Base-by-base conservation (phyloP, 108 stramenopile species). In the Nannochloropsis oceanica region DNA sequence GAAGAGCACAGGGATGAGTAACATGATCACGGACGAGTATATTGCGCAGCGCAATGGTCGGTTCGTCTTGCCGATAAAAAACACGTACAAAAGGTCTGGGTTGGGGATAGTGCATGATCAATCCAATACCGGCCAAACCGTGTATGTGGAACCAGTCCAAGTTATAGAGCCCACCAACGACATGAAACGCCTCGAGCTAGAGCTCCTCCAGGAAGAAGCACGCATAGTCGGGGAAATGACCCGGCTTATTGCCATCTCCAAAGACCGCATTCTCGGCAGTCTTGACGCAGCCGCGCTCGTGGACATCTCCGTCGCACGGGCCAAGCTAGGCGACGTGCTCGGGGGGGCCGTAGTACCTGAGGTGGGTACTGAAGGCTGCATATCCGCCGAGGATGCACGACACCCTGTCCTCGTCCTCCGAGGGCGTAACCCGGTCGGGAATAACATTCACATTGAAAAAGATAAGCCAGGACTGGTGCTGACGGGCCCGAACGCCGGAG, bases 21-120 rank as follows among this genome's bases (percentile, higher is more conserved):
- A 34, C 13, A 42, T 43, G 82, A 18, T 82, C 42, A 43, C 42
- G 26, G 85, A 83, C 43, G 83, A 84, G 24, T 80, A 85, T 42
- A 84, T 89, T 79, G 79, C 82, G 24, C 82, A 89, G 84, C 43
- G 85, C 43, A 79, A 82, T 13, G 88, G 88, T 0, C 88, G 88
- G n/a, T 89, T 83, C 46, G 88, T 89, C 25, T 13, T 89, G 82
- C 82, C 88, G 25, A 84, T 89, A 2, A 80, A 50, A 22, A 84
- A 84, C 25, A 85, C 88, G 12, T 85, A 89, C 83, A 89, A 89
- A 84, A 81, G 88, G 25, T 26, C 82, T 5, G 86, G 59, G n/a
- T n/a, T 93, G 73, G 96, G 95, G 8, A 95, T 97, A 79, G 94
- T 96, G 13, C 96, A 96, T 87, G 95, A 95, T 85, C 92, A 92